These are phyloP conservation scores for Yueomyces sp. DNA, from an alignment of 805 yeast species.

Conservation along the genomic window DNA sequence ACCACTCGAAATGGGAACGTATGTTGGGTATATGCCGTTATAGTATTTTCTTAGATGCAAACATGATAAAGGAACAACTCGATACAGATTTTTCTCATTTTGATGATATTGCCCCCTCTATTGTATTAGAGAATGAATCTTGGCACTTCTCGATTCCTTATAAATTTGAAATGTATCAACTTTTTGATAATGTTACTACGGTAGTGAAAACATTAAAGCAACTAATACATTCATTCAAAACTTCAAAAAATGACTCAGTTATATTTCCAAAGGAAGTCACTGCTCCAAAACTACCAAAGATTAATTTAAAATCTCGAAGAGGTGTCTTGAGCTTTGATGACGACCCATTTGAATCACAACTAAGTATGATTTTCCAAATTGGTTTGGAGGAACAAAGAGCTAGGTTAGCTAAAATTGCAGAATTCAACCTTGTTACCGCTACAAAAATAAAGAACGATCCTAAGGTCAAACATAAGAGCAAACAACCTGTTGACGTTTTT, in stretches of 20 bases:
- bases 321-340: conserved; percentile 63
- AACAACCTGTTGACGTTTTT: neutral
- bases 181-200: conserved; percentile 69
- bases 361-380: conserved; percentile 49
- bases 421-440: conserved; percentile 25
- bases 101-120: conserved; percentile 22
- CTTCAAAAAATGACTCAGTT: conserved; percentile 26
- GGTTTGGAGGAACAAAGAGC: conserved; percentile 54
- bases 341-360: conserved; percentile 77
- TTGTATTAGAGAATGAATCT: conserved; percentile 26
- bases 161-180: conserved; percentile 57
- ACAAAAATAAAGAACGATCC: neutral
- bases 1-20: conserved; percentile 36
- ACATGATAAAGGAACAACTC: conserved; percentile 19
- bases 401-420: conserved; percentile 37
- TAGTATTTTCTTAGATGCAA: conserved; percentile 14
- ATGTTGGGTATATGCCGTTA: conserved; percentile 29
- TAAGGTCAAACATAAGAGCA: neutral
- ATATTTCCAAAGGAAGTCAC: conserved; percentile 27
- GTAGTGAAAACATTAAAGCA: conserved; percentile 55
- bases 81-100: conserved; percentile 4
- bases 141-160: conserved; percentile 54
- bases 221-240: conserved; percentile 35
- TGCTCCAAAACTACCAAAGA: conserved; percentile 40
- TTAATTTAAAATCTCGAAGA: conserved; percentile 41